Base-by-base conservation (phyloP, 768 basidiomycete genomes). In the Trametes meyenii region DNA sequence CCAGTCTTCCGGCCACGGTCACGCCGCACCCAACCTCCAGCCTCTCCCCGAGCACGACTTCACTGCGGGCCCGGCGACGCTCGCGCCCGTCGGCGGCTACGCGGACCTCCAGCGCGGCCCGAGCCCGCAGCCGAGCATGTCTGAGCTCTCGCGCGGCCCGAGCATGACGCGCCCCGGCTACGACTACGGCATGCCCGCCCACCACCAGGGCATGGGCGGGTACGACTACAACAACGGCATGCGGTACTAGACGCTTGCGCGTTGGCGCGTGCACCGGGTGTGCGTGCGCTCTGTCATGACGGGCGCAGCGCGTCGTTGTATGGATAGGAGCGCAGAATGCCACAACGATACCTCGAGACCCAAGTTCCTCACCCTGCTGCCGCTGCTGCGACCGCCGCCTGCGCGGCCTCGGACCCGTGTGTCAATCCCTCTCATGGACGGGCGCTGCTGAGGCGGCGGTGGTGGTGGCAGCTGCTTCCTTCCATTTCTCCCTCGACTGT, bases 101-200 rank as follows among this genome's bases (percentile, higher is more conserved):
- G 92, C 90, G 49, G 90, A 93, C 71, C 81, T 92, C 49, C 82
- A 89, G 58, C 88, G 91, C 63, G 91, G 89, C 35, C 78, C 86
- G 10, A 89, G 85, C 74, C 85, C 87, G 17, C 82, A 83, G 63
- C 90, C 89, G 17, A 81, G 77, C 60, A 87, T 88, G 85, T 77
- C 80, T 52, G 80, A 87, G 70, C 72, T 82, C 36, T 64, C 66
- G 35, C 80, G 79, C 60, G 82, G 80, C 35, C 79, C 83, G 16
- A 85, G 81, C 70, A 55, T 79, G 62, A 75, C 68, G 62, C 78
- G 80, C 17, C 66, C 74, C 45, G 77, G 77, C 56, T 86, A 87
- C 66, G 84, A 86, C 64, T 80, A 77, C 58, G 81, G 79, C 55
- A 79, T 88, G 16, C 87, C 88, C 44, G 78, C 85, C 64, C 87